Evolutionary conservation across 2,329 filamentous ascomycete genomes (phyloP).

Genomic region (Fusarium camptoceras): DNA sequence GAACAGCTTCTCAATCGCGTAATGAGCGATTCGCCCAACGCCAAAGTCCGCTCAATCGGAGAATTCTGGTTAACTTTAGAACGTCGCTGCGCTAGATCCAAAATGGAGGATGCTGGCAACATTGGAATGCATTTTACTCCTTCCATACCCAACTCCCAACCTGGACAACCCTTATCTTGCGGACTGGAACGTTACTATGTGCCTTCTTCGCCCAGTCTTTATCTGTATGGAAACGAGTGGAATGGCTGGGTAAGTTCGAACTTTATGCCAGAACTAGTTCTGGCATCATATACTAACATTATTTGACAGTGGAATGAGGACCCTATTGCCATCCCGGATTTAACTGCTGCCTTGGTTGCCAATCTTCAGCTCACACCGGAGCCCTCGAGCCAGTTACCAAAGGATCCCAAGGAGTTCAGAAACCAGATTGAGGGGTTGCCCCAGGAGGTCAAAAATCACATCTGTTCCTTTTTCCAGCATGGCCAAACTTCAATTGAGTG

Average conservation of each 20-base stretch:
- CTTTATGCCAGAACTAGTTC: fast-evolving
- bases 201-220: neutral
- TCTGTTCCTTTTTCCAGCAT: neutral
- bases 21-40: neutral
- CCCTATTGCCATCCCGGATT: neutral
- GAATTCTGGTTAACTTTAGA: slow-evolving; percentile 13
- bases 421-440: neutral
- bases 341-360: neutral
- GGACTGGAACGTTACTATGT: slow-evolving; percentile 1
- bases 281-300: neutral
- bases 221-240: neutral
- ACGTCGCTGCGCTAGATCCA: slow-evolving; percentile 1
- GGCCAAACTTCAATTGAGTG: neutral
- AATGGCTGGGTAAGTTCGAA: slow-evolving; percentile 5
- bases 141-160: neutral
- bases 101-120: neutral
- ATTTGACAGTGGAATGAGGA: slow-evolving; percentile 1
- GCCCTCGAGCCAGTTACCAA: too few relatives aligned
- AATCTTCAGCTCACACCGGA: neutral
- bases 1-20: neutral
- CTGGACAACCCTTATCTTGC: neutral
- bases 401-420: fast-evolving
- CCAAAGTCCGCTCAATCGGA: neutral
- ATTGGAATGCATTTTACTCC: neutral
- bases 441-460: neutral